Evolutionary conservation across 2,329 filamentous ascomycete genomes (phyloP).

Genomic region (Epichloe sylvatica): DNA sequence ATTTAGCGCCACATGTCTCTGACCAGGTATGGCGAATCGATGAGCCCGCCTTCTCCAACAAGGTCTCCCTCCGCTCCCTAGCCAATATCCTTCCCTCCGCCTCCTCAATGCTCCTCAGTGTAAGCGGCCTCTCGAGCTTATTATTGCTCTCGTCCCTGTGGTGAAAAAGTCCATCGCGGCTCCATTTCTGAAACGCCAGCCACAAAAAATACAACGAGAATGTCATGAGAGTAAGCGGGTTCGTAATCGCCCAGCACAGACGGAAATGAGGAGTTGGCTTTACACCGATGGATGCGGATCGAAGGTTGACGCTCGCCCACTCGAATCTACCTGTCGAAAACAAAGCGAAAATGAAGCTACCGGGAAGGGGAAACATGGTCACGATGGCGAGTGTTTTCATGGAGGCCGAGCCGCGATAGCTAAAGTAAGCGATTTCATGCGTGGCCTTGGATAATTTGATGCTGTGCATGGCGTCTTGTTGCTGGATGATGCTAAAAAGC

Average conservation of each 20-base stretch:
- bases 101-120: no score
- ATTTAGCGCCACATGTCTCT: no score
- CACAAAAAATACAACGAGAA: constrained; percentile 23
- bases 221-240: constrained; percentile 22
- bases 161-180: constrained; percentile 7
- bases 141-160: no score
- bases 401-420: constrained; percentile 25
- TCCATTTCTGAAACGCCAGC: constrained; percentile 18
- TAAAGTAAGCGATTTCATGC: constrained; percentile 9
- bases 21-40: no score
- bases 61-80: no score
- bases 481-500: no score
- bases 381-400: constrained; percentile 32
- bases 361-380: constrained; percentile 29
- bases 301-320: constrained; percentile 15
- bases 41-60: no score
- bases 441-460: no score
- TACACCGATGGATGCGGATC: background rate
- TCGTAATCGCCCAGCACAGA: constrained; percentile 12
- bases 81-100: no score
- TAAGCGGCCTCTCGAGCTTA: no score
- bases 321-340: constrained; percentile 24
- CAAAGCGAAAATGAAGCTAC: constrained; percentile 28
- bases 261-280: no score
- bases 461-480: no score